These are phyloP conservation scores for Globisporangium camurandrum DNA, from an alignment of 352 stramenopile genomes.

Conservation along the genomic window DNA sequence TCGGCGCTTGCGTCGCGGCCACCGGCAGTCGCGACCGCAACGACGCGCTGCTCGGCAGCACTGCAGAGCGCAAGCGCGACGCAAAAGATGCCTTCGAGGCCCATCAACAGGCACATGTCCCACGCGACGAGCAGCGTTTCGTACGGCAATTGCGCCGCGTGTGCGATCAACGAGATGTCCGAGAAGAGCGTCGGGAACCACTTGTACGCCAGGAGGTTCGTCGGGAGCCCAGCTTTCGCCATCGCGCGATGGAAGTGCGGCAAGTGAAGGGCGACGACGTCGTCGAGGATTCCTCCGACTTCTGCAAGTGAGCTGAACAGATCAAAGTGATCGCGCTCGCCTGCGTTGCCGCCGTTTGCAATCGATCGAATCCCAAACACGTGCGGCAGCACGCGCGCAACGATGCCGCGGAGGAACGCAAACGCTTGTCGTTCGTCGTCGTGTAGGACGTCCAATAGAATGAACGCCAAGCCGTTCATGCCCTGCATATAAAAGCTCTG, in stretches of 20 bases:
- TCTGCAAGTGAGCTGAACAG: constrained; percentile 66
- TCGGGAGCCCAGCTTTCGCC: constrained; percentile 47
- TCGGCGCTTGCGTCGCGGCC: constrained; percentile 40
- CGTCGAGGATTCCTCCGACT: constrained; percentile 61
- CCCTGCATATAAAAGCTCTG: constrained; percentile 79
- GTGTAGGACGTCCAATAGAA: constrained; percentile 55
- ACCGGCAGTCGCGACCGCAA: too few species aligned
- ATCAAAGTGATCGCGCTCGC: constrained; percentile 46
- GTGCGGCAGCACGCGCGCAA: constrained; percentile 61
- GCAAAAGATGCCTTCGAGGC: constrained; percentile 74
- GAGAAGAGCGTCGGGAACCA: constrained; percentile 86
- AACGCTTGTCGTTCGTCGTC: constrained; percentile 50
- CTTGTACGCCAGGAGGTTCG: constrained; percentile 82
- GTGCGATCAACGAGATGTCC: constrained; percentile 70
- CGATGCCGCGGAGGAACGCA: constrained; percentile 51
- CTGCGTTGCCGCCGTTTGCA: constrained; percentile 7
- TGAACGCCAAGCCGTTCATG: constrained; percentile 79
- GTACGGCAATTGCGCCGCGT: constrained; percentile 61
- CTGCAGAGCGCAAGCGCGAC: constrained; percentile 66
- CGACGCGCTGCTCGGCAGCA: constrained; percentile 45
- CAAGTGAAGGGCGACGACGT: constrained; percentile 64
- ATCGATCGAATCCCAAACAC: constrained; percentile 66
- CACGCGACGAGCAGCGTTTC: constrained; percentile 71
- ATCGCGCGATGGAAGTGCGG: constrained; percentile 50
- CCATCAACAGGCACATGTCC: constrained; percentile 75